Evolutionary conservation across 78 protist species (phyloP), one percentile per base, ranked within the genome.

Genomic region (Polysphondylium violaceum): DNA sequence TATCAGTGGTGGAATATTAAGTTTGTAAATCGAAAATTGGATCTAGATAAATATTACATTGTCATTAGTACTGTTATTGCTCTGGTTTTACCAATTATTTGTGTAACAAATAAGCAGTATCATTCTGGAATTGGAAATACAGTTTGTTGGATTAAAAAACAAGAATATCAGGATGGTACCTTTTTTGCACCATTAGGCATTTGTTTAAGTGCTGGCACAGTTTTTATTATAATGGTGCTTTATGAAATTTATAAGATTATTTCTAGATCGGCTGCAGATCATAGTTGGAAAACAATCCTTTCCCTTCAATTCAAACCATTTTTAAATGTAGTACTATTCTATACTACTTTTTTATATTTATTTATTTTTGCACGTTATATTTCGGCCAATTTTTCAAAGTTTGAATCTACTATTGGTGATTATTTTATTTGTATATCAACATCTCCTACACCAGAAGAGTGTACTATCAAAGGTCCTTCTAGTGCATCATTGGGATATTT

Each of bases 181-280:
- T 79, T 79, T 56, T 79, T 36, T 23, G 69, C 68, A 2, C 89
- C 89, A 55, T 25, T 79, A 2, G 89, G 77, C 29, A 29, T 79
- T 9, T 25, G 59, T 41, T 56, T 79, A 55, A 23, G 60, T 2
- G 0, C 55, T 4, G 89, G 72, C 8, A 51, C 89, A 25, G 29
- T 51, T 16, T 53, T 55, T 7, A 50, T 79, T 25, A 25, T 44
- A 12, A 16, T 67, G 6, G 47, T 79, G 9, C 64, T 79, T 65
- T 47, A 23, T 53, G 71, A 79, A 19, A 79, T 79, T 8, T 79
- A 79, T 67, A 16, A 36, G n/a, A 67, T 79, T 43, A 35, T 44
- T 23, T 38, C 73, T 1, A 36, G 53, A 0, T 36, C 72, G 14
- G 11, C 29, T 3, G 3, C 72, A 17, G 1, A 19, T 0, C 3